Base-by-base conservation (phyloP, 305 asterid genomes). In the Solanum hybrid region DNA sequence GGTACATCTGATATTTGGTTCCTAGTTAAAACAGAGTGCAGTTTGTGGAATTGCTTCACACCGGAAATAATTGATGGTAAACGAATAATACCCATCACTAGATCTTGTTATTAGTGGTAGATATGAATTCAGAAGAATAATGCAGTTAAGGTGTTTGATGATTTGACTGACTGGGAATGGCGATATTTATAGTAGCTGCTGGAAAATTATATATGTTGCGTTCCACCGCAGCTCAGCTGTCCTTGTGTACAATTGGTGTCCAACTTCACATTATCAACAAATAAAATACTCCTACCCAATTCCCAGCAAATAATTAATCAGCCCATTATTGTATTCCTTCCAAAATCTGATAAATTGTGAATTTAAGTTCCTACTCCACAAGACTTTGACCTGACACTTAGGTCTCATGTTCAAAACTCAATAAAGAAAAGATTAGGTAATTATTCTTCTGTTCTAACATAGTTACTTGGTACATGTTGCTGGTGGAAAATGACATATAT, bases 1-100 rank as follows among this genome's bases (percentile, higher is more conserved):
- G 93, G 93, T 22, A 90, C 90, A 34, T 89, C 89, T 46, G 91
- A 76, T 18, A 77, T 34, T 22, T 79, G 81, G 20, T 79, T 24
- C 16, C 29, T 14, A 11, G 14, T 4, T 18, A 14, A 11, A 40
- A 35, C 71, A 46, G 87, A 42, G 42, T 86, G 86, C 35, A 89
- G 75, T 35, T 69, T 82, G 42, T 69, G 71, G 28, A 61, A 79
- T 82, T 89, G 90, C 51, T 26, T 89, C 24, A 86, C 35, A 39
- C 74, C 14, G 5, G 67, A n/a, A 67, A 89, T 18, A 26, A 86
- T 39, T 26, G 89, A 42, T 61, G 64, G 46, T 4, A 81, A 16
- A 51, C 77, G 35, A 46, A 46, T 46, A 51, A 81, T 51, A 86
- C 35, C 85, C 80, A 77, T 77, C 64, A 46, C 64, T 46, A 46